Percentiles rank a stretch among this genome's conserved stretches.
Conservation (phyloP, 2,329 filamentous ascomycete genomes). For the Domatiomyces globalis region DNA sequence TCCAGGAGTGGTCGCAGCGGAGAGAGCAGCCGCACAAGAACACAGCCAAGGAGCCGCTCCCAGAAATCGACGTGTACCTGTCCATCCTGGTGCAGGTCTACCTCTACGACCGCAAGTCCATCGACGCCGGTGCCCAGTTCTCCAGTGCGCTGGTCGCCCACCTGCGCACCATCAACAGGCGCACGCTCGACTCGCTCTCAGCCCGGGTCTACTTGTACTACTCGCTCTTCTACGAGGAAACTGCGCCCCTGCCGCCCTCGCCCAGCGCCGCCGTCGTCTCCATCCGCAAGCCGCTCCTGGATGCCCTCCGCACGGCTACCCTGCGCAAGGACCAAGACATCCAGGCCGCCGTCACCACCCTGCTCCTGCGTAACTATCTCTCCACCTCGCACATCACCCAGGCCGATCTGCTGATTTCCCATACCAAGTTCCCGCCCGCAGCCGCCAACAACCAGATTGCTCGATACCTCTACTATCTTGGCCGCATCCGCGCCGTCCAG, state of each 20-base stretch:
- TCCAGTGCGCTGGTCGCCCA: conserved; percentile 70
- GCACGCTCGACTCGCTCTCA: conserved; percentile 83
- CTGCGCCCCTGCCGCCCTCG: conserved; percentile 74
- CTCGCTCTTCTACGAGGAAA: conserved; percentile 84
- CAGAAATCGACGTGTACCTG: conserved; percentile 79
- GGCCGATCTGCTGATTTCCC: conserved; percentile 86
- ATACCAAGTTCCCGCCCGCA: conserved; percentile 86
- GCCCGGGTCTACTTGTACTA: conserved; percentile 98
- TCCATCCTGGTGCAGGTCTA: conserved; percentile 77
- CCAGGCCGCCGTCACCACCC: conserved; percentile 89
- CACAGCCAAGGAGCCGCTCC: conserved; percentile 57
- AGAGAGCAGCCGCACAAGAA: conserved; percentile 51
- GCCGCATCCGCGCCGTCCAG: conserved; percentile 90
- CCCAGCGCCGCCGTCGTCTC: conserved; percentile 74
- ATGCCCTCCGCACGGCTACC: conserved; percentile 85
- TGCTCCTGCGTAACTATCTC: conserved; percentile 90
- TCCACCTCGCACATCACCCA: conserved; percentile 93
- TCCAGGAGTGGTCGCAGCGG: conserved; percentile 49
- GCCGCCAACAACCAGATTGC: conserved; percentile 98
- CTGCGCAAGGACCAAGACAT: conserved; percentile 92
- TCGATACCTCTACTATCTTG: conserved; percentile 92
- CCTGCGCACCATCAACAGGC: conserved; percentile 77
- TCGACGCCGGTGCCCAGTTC: conserved; percentile 67
- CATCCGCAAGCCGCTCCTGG: conserved; percentile 72
- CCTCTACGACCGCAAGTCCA: conserved; percentile 72